Evolutionary conservation across 768 basidiomycete genomes (phyloP).

Genomic region (Panaeolus cyanescens): DNA sequence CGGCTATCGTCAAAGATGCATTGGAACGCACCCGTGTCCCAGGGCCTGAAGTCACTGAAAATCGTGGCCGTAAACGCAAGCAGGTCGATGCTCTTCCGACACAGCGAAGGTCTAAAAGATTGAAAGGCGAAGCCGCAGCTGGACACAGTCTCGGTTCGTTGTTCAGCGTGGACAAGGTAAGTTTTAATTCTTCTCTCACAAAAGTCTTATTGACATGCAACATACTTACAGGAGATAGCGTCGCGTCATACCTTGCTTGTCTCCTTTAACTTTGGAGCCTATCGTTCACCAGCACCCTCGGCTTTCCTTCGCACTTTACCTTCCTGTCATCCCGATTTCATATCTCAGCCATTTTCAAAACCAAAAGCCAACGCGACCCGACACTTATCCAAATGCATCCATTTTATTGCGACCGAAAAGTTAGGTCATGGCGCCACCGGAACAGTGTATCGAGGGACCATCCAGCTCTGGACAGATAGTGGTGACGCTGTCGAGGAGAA

Average conservation of each 20-base stretch:
- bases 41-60: not conserved
- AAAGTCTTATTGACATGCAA: not conserved
- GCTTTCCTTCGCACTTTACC: conserved; percentile 6
- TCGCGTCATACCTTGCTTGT: not conserved
- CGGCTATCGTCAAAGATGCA: not conserved
- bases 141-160: not conserved
- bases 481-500: no score
- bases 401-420: not conserved
- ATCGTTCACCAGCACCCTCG: conserved; percentile 5
- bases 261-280: conserved; percentile 8
- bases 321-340: not conserved
- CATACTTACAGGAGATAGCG: not conserved
- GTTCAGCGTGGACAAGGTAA: no score
- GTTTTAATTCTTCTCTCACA: not conserved
- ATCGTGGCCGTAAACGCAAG: not conserved
- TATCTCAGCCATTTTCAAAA: not conserved
- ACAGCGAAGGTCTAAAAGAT: not conserved
- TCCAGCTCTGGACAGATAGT: not conserved
- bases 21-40: not conserved
- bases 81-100: not conserved
- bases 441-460: not conserved
- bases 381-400: not conserved
- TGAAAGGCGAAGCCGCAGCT: not conserved
- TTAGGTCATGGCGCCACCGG: not conserved
- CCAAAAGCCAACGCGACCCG: not conserved